Conservation (phyloP, 140 eudicot genomes). For the Senecio squalidus region DNA sequence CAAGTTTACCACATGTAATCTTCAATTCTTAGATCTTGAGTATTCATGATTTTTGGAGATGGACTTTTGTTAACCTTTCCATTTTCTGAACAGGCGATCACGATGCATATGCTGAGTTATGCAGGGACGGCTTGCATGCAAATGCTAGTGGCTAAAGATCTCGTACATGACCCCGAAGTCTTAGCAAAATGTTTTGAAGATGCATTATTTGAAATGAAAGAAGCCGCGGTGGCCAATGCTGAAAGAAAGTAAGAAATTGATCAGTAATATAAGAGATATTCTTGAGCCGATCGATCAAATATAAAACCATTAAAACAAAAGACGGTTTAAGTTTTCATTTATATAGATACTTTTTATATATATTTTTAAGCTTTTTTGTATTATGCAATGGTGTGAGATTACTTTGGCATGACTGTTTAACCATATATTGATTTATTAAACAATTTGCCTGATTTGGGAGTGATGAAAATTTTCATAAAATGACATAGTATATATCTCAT, state of each 20-base stretch:
- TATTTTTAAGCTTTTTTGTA: background rate
- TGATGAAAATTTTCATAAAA: too few species aligned
- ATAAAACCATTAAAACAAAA: background rate
- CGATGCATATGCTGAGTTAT: conserved; percentile 82
- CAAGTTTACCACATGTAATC: conserved; percentile 77
- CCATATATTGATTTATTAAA: too few species aligned
- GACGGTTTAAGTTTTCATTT: too few species aligned
- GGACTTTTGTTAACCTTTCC: too few species aligned
- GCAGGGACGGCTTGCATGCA: conserved; percentile 78
- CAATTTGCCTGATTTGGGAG: too few species aligned
- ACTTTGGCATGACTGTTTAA: background rate
- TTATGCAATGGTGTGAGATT: background rate
- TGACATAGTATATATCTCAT: too few species aligned
- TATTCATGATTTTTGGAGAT: too few species aligned
- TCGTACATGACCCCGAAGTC: conserved; percentile 57
- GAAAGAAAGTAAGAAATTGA: background rate
- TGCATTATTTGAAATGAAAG: conserved; percentile 72
- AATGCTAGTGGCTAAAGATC: conserved; percentile 74
- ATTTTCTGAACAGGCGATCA: conserved; percentile 51
- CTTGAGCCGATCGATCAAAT: background rate
- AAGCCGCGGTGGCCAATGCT: conserved; percentile 27
- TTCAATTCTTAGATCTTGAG: background rate
- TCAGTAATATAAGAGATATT: background rate
- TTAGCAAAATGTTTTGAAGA: conserved; percentile 80
- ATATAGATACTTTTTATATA: background rate